Base-by-base conservation (phyloP, 768 basidiomycete species). In the Sistotremastrum suecicum region DNA sequence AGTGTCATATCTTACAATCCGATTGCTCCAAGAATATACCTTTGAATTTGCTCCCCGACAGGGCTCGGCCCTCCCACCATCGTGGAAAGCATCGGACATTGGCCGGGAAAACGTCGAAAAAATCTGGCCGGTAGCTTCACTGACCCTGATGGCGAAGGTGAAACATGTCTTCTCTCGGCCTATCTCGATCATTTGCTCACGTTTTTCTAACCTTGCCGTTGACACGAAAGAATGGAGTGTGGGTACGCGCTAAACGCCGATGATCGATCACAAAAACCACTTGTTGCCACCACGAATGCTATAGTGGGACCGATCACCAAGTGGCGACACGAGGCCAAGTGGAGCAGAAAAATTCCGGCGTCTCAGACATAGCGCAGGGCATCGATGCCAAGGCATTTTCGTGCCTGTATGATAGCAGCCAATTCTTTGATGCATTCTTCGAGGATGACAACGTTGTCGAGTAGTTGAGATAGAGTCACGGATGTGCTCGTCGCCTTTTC, bases 381-480 rank as follows among this genome's bases (percentile, higher is more conserved):
- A 63, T 92, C 89, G 50, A 92, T 83, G 6, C 90, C 90, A 44
- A 92, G 62, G 62, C 78, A 81, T 50, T 85, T 68, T 48, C 89
- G 68, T 10, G 85, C 87, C 62, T 87, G 81, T 43, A 91, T 75
- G 51, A 90, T 81, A 9, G 87, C 85, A 9, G 78, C 78, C 34
- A 91, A 66, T 61, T 98, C 94, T 64, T 97, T 97, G 57, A 97
- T 83, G 50, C 81, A 83, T 62, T 97, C 94, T 62, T 97, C 94
- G 50, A 98, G 59, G 37, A 97, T 80, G 32, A 98, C 90, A 32
- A 92, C 83, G 57, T 97, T 97, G 59, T 97, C 94, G 59, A 97
- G 65, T 46, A 97, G 60, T 51, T 75, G 79, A 39, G 87, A 90
- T 44, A 98, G 67, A 5, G 84, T 88, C 30, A 92, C 71, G 12